phyloP scores from a whole-genome alignment of 768 basidiomycete species.

The Tubosaeta sp. region DNA sequence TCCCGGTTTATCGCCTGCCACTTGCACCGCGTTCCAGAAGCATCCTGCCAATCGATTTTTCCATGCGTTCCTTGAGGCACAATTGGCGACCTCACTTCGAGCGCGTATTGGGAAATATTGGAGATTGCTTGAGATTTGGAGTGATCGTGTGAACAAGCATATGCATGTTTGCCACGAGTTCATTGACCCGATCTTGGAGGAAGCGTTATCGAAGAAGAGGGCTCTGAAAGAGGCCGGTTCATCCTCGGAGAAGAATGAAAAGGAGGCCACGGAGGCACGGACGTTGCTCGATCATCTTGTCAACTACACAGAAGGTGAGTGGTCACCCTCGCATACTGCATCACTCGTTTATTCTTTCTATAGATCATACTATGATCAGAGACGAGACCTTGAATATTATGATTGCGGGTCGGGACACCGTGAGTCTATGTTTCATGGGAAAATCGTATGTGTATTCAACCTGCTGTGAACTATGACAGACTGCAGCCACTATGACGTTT shows the following conservation, averaged over 20 bases:
- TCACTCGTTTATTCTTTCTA: neutral
- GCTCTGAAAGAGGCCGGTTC: neutral
- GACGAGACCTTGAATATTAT: slow-evolving; percentile 37
- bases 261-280: slow-evolving; percentile 19
- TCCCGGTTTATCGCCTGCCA: slow-evolving; percentile 3
- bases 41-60: slow-evolving; percentile 23
- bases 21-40: neutral
- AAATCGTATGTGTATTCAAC: neutral
- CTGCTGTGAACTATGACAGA: slow-evolving; percentile 13
- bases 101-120: slow-evolving; percentile 31
- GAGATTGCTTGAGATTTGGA: slow-evolving; percentile 40
- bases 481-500: slow-evolving; percentile 30
- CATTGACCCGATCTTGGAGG: slow-evolving; percentile 48
- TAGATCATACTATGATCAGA: slow-evolving; percentile 31
- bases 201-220: slow-evolving; percentile 38
- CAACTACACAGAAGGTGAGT: slow-evolving; percentile 25
- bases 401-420: slow-evolving; percentile 35
- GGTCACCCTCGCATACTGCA: neutral
- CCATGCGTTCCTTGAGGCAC: slow-evolving; percentile 47
- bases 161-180: slow-evolving; percentile 48
- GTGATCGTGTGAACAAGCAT: slow-evolving; percentile 41
- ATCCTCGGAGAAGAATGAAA: slow-evolving; percentile 3
- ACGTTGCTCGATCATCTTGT: slow-evolving; percentile 31
- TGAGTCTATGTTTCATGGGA: slow-evolving; percentile 4
- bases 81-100: slow-evolving; percentile 38